These are phyloP conservation scores for Nicotiana paniculata DNA, from an alignment of 257 asterid species.

Conservation along the genomic window DNA sequence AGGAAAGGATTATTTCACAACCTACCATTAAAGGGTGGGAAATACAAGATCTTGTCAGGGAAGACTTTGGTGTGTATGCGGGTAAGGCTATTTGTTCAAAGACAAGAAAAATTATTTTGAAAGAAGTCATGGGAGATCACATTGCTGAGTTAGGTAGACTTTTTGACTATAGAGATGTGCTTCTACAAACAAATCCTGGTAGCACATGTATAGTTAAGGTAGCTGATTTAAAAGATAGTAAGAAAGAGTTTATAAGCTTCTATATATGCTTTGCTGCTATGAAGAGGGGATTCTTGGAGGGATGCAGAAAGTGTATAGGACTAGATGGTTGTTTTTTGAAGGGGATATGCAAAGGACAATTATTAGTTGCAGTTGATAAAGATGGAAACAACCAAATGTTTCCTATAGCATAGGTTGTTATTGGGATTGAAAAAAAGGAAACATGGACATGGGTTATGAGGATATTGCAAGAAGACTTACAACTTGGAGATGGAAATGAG, in stretches of 20 bases:
- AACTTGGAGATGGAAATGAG: background rate
- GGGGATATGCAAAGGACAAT: background rate
- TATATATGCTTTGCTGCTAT: background rate
- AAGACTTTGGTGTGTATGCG: no score
- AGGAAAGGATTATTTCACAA: no score
- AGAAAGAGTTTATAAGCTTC: background rate
- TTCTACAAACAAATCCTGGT: background rate
- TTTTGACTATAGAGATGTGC: background rate
- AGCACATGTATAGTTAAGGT: background rate
- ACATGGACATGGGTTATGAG: background rate
- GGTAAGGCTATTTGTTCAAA: no score
- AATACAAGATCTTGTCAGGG: no score
- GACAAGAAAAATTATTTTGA: no score
- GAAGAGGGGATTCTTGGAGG: background rate
- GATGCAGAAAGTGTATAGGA: background rate
- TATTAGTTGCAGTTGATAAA: background rate
- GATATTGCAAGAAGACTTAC: background rate
- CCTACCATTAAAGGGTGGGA: no score
- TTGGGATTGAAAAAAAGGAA: background rate
- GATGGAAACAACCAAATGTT: background rate
- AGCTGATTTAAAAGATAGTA: no score
- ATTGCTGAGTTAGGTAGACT: no score
- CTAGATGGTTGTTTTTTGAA: background rate
- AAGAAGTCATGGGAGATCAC: no score
- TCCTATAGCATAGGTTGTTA: background rate